These are phyloP conservation scores for Pleoardoris graminearum DNA, from an alignment of 2,329 filamentous ascomycete species.

Conservation along the genomic window DNA sequence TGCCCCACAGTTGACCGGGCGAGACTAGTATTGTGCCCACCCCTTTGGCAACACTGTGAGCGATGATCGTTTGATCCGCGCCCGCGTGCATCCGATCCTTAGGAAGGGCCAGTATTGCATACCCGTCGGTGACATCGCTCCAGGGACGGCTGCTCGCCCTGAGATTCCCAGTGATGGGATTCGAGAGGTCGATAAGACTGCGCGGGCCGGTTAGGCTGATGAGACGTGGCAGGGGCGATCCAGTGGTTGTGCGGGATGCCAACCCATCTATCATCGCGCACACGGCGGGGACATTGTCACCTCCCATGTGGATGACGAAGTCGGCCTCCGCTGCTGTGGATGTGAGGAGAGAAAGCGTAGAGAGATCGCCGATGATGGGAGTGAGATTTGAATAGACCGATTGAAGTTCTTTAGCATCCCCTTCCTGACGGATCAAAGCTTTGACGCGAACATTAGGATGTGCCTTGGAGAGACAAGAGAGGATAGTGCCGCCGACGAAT, in stretches of 20 bases:
- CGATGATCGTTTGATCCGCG: constrained; percentile 14
- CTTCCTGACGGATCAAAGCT: constrained; percentile 18
- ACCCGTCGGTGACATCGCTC: constrained; percentile 16
- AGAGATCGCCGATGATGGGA: constrained; percentile 19
- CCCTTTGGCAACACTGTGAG: constrained; percentile 17
- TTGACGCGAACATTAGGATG: constrained; percentile 16
- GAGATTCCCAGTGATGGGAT: constrained; percentile 18
- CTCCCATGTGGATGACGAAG: constrained; percentile 18
- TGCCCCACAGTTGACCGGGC: constrained; percentile 16
- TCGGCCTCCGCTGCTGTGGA: constrained; percentile 15
- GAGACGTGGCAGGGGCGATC: constrained; percentile 15
- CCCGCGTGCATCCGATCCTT: constrained; percentile 19
- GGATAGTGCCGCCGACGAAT: constrained; percentile 19
- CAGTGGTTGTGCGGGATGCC: constrained; percentile 17
- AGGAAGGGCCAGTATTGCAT: constrained; percentile 17
- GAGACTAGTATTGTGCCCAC: constrained; percentile 19
- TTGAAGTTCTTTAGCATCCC: constrained; percentile 18
- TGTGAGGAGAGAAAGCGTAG: constrained; percentile 17
- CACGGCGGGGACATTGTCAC: constrained; percentile 14
- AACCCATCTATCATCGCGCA: constrained; percentile 18
- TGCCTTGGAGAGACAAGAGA: constrained; percentile 17
- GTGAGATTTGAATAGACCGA: constrained; percentile 20
- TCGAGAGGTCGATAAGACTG: constrained; percentile 19
- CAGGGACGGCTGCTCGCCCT: constrained; percentile 14
- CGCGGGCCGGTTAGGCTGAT: constrained; percentile 18